Evolutionary conservation across 1,284 basidiomycete species (phyloP).

Genomic region (Puccinia hordei): DNA sequence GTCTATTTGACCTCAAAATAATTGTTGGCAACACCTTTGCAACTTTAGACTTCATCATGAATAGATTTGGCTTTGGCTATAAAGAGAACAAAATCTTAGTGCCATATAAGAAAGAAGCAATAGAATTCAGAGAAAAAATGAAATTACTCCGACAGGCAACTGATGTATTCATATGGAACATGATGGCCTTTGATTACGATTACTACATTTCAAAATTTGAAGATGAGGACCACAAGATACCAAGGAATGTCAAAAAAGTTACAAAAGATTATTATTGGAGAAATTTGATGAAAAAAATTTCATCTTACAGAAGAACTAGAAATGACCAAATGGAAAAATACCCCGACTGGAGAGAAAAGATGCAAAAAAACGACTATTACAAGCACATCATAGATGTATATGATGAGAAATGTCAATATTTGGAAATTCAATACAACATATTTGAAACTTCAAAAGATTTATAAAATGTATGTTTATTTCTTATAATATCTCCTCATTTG

Average conservation of each 20-base stretch:
- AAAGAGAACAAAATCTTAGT: neutral
- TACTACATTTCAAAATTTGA: neutral
- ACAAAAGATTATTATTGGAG: neutral
- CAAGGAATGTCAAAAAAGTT: neutral
- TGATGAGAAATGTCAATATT: neutral
- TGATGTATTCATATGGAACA: neutral
- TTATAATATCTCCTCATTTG: neutral
- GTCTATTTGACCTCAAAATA: neutral
- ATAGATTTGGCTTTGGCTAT: neutral
- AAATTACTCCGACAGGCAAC: slow-evolving; percentile 3
- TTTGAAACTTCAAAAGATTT: neutral
- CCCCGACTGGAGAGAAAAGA: neutral
- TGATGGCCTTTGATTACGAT: neutral
- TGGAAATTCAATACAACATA: neutral
- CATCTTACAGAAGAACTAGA: neutral
- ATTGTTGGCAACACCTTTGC: neutral
- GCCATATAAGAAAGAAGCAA: neutral
- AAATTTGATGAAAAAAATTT: neutral
- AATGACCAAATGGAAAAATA: neutral
- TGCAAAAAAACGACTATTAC: neutral
- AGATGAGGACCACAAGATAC: neutral
- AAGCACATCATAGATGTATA: neutral
- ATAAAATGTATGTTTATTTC: neutral
- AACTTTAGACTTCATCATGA: slow-evolving; percentile 7
- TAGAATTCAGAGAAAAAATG: slow-evolving; percentile 2